A percentile compares a stretch with the other conserved stretches of the same genome.
These are phyloP conservation scores for Kokia cookei DNA, from an alignment of 441 rosid genomes.

Conservation along the genomic window DNA sequence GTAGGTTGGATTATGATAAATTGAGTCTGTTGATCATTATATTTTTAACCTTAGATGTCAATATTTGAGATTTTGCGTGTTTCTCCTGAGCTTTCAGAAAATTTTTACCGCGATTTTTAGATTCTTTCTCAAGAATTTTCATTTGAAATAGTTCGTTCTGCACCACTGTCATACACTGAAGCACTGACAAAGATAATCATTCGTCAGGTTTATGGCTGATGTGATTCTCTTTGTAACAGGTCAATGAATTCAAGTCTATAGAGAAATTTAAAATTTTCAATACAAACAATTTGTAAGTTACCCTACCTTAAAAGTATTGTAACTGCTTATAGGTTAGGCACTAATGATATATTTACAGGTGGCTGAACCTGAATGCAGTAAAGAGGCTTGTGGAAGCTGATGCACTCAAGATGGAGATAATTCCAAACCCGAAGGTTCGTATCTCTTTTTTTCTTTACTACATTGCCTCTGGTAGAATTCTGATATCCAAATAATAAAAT, in stretches of 20 bases:
- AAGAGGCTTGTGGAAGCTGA: conserved; percentile 89
- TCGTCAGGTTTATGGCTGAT: conserved; percentile 1
- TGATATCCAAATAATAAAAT: conserved; percentile 4
- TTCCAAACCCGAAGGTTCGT: conserved; percentile 87
- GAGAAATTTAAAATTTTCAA: conserved; percentile 97
- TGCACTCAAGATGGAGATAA: conserved; percentile 94
- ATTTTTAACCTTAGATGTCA: too few species aligned
- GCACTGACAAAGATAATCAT: not conserved
- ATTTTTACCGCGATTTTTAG: too few species aligned
- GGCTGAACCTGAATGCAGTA: conserved; percentile 87
- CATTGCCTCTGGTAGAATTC: not conserved
- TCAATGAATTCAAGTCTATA: conserved; percentile 89
- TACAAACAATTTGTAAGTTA: conserved; percentile 59
- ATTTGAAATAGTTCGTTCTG: not conserved
- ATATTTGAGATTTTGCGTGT: too few species aligned
- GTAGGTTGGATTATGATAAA: not conserved
- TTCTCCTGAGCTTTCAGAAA: too few species aligned
- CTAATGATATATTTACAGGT: conserved; percentile 44
- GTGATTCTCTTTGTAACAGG: conserved; percentile 32
- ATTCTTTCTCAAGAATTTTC: too few species aligned
- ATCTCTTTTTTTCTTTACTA: not conserved
- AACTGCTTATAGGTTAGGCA: conserved; percentile 9
- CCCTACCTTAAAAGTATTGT: conserved; percentile 8
- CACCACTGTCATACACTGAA: not conserved
- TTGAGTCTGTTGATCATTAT: too few species aligned